Conservation (phyloP, 2,329 filamentous ascomycete species). For the Aureobasidium sp. region DNA sequence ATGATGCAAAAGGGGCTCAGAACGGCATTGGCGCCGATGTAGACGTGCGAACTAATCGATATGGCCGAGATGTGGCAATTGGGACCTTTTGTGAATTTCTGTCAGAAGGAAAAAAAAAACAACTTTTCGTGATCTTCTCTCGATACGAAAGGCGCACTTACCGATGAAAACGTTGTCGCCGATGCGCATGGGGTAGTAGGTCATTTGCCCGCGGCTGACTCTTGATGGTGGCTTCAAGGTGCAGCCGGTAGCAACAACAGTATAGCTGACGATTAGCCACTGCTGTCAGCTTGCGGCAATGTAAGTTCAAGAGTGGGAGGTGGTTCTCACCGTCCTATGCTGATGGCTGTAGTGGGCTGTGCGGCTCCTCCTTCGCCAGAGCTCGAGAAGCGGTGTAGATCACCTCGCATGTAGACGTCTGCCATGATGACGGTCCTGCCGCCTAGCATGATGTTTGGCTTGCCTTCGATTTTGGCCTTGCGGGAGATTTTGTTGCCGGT, state of each 20-base stretch:
- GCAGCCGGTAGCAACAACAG: conserved; percentile 72
- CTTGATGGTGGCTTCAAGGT: conserved; percentile 78
- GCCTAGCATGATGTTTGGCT: conserved; percentile 94
- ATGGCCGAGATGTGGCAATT: conserved; percentile 72
- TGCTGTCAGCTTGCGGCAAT: neutral
- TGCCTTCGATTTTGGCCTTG: conserved; percentile 83
- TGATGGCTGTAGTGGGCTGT: conserved; percentile 53
- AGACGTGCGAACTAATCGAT: conserved; percentile 74
- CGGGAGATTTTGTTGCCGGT: conserved; percentile 98
- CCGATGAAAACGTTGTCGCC: conserved; percentile 93
- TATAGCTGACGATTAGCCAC: conserved; percentile 59
- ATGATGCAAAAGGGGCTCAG: conserved; percentile 84
- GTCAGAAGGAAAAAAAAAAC: neutral
- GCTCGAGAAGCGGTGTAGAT: conserved; percentile 55
- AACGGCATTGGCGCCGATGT: conserved; percentile 70
- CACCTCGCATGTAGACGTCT: conserved; percentile 88
- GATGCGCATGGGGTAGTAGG: conserved; percentile 83
- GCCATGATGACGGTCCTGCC: conserved; percentile 92
- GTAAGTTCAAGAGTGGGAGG: neutral
- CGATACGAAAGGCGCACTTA: conserved; percentile 28
- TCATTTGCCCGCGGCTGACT: conserved; percentile 66
- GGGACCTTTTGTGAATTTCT: conserved; percentile 28
- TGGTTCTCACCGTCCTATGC: conserved; percentile 55
- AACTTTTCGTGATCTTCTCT: neutral
- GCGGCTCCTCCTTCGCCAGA: conserved; percentile 30